Conservation (phyloP, 306 rosid species). For the Quercus suber region DNA sequence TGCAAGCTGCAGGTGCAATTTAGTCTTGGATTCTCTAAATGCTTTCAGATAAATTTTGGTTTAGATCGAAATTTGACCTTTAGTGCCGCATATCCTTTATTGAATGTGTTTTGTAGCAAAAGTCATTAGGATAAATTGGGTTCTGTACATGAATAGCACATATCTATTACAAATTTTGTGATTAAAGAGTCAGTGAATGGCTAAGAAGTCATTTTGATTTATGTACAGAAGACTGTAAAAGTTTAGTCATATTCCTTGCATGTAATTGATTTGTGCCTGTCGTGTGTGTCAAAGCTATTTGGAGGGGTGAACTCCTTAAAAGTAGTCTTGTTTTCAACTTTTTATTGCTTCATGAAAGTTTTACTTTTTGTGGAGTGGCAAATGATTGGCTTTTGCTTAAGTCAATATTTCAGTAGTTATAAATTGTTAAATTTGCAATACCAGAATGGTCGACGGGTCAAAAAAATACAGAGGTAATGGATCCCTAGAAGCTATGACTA, state of each 20-base stretch:
- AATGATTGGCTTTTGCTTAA: not conserved
- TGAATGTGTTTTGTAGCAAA: not conserved
- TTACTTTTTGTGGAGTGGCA: not conserved
- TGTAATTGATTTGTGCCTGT: not conserved
- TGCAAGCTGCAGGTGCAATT: no score
- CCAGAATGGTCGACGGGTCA: slow-evolving; percentile 73
- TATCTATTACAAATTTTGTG: no score
- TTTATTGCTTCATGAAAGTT: not conserved
- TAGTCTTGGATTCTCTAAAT: not conserved
- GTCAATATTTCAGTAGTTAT: slow-evolving; percentile 5
- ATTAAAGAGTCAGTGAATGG: no score
- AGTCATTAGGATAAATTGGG: not conserved
- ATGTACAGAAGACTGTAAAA: no score
- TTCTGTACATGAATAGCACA: no score
- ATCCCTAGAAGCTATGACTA: slow-evolving; percentile 95
- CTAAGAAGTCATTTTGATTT: no score
- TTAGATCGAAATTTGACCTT: not conserved
- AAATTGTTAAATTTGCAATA: slow-evolving; percentile 13
- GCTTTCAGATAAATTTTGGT: not conserved
- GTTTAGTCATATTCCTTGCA: not conserved
- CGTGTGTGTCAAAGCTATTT: not conserved
- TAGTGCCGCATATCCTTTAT: not conserved
- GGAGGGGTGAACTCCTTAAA: not conserved
- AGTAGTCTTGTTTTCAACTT: not conserved
- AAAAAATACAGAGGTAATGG: slow-evolving; percentile 96